Base-by-base conservation (phyloP, 176 grass and related monocot genomes). In the Oryza longistaminata region DNA sequence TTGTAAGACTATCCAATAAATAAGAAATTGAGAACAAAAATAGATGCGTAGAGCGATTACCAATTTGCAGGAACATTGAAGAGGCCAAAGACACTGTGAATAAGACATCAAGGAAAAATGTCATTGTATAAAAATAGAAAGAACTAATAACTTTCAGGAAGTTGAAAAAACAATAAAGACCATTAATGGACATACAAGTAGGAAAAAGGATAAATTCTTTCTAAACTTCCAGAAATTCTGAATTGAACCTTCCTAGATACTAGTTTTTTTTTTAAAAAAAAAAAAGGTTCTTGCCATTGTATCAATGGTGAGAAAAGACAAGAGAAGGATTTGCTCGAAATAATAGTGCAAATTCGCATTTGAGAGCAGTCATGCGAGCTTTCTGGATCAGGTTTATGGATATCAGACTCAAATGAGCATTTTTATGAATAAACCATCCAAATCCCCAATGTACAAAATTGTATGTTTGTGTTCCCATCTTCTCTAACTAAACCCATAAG, bases 21-120 rank as follows among this genome's bases (percentile, higher is more conserved):
- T 46, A 79, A 14, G 11, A 83, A 81, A 48, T 75, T 74, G 77
- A 82, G 42, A 86, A 58, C 58, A 58, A 79, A 42, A 53, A 83
- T 19, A 49, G 15, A 34, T 13, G 83, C 71, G 48, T 66, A 62
- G 17, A 50, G 55, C 74, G 55, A 65, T 70, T 98, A 98, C 96
- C 93, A 93, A 87, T 95, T 90, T 48, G 96, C 91, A 89, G 96
- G 96, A 74, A 98, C 93, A 84, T 92, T 98, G 89, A 98, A 98
- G 83, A 98, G 93, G 65, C 96, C 93, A 64, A 98, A 98, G 66
- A 98, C 90, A 92, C 96, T 98, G 96, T 77, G 77, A 88, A 87
- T 10, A 46, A 73, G 45, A 62, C 58, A 62, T 2, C 7, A 62
- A 62, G 8, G 58, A 76, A 79, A 39, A 11, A 60, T 62, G 79